Conservation (phyloP, 192 early-diverging fungal genomes). For the Dimargaris cristalligena region DNA sequence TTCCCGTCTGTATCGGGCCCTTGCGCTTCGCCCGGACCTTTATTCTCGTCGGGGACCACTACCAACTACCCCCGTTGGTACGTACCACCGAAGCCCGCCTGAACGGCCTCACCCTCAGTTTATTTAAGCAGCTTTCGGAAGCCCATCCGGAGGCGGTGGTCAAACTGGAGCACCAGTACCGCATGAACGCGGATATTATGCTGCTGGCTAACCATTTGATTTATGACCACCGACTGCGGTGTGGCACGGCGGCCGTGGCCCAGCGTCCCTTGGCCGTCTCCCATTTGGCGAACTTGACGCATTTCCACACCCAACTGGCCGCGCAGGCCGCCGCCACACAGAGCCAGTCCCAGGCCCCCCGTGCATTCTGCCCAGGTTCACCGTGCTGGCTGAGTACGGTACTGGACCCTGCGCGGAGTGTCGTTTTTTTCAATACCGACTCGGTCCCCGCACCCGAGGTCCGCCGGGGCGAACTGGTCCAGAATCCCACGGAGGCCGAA, state of each 20-base stretch:
- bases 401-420: conserved; percentile 43
- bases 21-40: conserved; percentile 63
- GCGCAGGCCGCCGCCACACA: too few relatives aligned
- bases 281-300: conserved; percentile 4
- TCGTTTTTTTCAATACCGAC: conserved; percentile 76
- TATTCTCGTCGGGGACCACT: conserved; percentile 89
- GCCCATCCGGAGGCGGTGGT: conserved; percentile 61
- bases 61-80: conserved; percentile 87
- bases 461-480: conserved; percentile 31
- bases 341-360: too few relatives aligned
- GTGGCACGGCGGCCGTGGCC: conserved; percentile 50
- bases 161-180: conserved; percentile 67
- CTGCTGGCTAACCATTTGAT: conserved; percentile 61
- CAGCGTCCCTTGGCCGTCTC: conserved; percentile 31
- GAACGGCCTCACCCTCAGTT: conserved; percentile 32
- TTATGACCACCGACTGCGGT: conserved; percentile 60
- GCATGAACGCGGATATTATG: conserved; percentile 90
- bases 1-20: conserved; percentile 82
- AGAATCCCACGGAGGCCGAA: conserved; percentile 55
- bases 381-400: conserved; percentile 47
- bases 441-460: conserved; percentile 42
- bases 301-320: not conserved
- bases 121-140: conserved; percentile 71
- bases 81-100: conserved; percentile 22
- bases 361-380: not conserved